These are phyloP conservation scores for Vitis hybrid DNA, from an alignment of 177 flowering plant species.

Conservation along the genomic window DNA sequence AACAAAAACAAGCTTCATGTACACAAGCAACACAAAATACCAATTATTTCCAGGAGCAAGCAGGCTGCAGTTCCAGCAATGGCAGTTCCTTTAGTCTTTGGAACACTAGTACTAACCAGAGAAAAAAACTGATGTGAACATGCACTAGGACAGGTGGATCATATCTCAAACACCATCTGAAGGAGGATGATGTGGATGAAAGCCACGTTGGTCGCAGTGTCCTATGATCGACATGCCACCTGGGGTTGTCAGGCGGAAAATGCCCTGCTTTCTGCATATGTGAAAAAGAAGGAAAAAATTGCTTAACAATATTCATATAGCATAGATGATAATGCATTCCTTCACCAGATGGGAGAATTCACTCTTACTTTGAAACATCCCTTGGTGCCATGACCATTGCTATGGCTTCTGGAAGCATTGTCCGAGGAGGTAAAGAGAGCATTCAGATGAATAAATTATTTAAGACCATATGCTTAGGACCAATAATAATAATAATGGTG, in stretches of 20 bases:
- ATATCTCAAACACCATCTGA: conserved; percentile 44
- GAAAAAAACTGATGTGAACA: no score
- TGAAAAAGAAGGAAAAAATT: background rate
- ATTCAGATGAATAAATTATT: background rate
- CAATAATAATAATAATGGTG: background rate
- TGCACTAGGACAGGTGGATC: no score
- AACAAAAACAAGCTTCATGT: no score
- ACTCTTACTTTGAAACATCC: conserved; percentile 61
- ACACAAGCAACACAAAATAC: no score
- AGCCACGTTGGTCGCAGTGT: conserved; percentile 84
- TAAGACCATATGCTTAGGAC: background rate
- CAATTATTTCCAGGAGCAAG: no score
- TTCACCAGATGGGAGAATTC: background rate
- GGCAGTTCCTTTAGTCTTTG: no score
- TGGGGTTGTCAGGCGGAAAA: conserved; percentile 78
- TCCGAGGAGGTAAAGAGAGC: conserved; percentile 30
- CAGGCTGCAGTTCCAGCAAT: no score
- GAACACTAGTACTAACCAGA: background rate
- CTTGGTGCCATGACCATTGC: conserved; percentile 98
- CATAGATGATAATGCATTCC: background rate
- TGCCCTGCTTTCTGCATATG: conserved; percentile 72
- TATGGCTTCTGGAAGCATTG: conserved; percentile 94
- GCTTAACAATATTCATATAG: background rate
- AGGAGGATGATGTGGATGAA: conserved; percentile 81
- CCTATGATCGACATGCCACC: conserved; percentile 87